Evolutionary conservation across 148 eudicot species (phyloP), one percentile per base, ranked within the genome.

Genomic region (Nepenthes gracilis): DNA sequence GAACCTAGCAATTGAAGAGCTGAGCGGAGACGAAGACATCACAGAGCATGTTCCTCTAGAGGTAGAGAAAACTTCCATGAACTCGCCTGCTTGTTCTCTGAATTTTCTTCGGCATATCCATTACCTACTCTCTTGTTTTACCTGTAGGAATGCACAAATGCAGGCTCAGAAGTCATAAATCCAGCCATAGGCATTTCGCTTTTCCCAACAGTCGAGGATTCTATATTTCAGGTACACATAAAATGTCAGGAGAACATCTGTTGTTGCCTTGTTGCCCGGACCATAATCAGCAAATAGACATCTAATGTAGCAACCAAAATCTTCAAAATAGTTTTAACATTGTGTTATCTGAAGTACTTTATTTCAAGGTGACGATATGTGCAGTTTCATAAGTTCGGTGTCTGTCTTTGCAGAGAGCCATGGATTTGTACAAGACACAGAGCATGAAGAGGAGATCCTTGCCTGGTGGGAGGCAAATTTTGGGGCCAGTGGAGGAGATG

Each of bases 201-300:
- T 58, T 82, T 84, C 52, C 69, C 84, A 65, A 67, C 81, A 34
- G 69, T 67, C 12, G 73, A 75, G 69, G 80, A 85, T 58, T 78
- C 87, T 45, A 71, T 87, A 61, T 87, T 85, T 63, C 80, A 87
- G 97, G 97, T 87, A 72, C 57, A 52, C 66, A 13, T 33, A 9
- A 60, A 6, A 7, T 23, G 54, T 11, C 23, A 14, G 4, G 12
- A 52, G 5, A 6, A 13, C 14, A 52, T 12, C 2, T 32, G 35
- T 35, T 55, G 58, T 8, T 33, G 8, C 6, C 10, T 10, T 35
- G 11, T 55, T 5, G n/a, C n/a, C n/a, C n/a, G 33, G 12, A 32
- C 34, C 14, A 2, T 7, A 52, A 45, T 45, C 11, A 5, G 48
- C 11, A 6, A 45, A 45, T 6, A 45, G 48, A 45, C 48, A 5